Base-by-base conservation (phyloP, 2,329 filamentous ascomycete species). In the Exophiala aquamarina region DNA sequence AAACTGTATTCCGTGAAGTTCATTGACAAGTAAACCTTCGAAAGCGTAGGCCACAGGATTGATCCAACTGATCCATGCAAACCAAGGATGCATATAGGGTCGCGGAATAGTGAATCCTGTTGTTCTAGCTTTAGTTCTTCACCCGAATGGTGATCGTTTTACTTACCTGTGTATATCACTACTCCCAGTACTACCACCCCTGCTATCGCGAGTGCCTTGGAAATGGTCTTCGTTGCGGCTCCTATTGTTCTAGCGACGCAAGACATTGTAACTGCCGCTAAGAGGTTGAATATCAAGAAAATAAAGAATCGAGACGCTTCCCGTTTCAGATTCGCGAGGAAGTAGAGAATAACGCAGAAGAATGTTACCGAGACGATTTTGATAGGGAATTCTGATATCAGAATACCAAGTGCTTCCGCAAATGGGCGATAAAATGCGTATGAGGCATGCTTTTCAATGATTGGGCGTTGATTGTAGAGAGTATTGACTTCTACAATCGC, bases 391-490 rank as follows among this genome's bases (percentile, higher is more conserved):
- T 95, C 91, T 52, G 81, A 85, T 19, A 95, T 68, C 84, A 95
- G 92, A 8, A 87, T 93, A 0, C 87, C 82, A 49, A 89, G 76
- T n/a, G 89, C 87, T 74, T 95, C 89, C 11, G 89, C 86, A 11
- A 86, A 89, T 0, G 91, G 89, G 60, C 94, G 90, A 61, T 95
- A 95, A 18, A 95, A 76, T n/a, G 89, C 89, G 64, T 95, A 95
- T 47, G 86, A 82, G 47, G 78, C 72, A 60, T 96, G 91, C 65
- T 95, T 95, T 63, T 95, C 89, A 51, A 95, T 88, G 59, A 95
- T 95, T 1, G 87, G 86, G 28, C 91, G 85, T 78, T 95, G 89
- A 2, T 87, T 81, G 63, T 92, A 95, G 4, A 95, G 18, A 3
- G 34, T 29, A 15, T 36, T 42, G 32, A 82, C 69, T 57, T 85